phyloP scores from a whole-genome alignment of 768 basidiomycete genomes.

The Pleurotus platypus region DNA sequence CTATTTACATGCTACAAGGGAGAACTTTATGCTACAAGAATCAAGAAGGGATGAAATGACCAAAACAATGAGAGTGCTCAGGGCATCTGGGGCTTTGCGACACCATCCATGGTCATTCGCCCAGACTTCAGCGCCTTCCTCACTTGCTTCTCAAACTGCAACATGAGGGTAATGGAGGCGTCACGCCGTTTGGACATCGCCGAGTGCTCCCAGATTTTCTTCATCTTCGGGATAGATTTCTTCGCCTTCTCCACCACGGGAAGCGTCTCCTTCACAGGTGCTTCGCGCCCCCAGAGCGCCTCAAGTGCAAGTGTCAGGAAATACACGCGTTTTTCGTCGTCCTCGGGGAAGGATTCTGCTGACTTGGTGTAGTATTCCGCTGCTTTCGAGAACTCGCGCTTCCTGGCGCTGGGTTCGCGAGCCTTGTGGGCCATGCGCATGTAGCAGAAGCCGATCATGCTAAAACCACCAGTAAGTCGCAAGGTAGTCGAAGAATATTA shows the following conservation, averaged over 20 bases:
- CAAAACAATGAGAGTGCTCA: not conserved
- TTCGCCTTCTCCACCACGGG: slow-evolving; percentile 18
- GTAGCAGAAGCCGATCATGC: slow-evolving; percentile 28
- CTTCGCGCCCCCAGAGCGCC: slow-evolving; percentile 22
- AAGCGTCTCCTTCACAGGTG: slow-evolving; percentile 21
- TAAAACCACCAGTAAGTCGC: slow-evolving; percentile 3
- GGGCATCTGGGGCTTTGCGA: not conserved
- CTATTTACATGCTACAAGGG: too few relatives aligned
- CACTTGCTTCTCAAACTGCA: not conserved
- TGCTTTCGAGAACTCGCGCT: slow-evolving; percentile 17
- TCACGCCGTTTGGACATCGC: slow-evolving; percentile 9
- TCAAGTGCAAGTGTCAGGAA: slow-evolving; percentile 29
- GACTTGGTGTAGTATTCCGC: slow-evolving; percentile 28
- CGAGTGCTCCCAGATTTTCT: slow-evolving; percentile 19
- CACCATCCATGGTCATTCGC: not conserved
- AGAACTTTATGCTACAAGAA: too few relatives aligned
- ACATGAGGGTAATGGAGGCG: not conserved
- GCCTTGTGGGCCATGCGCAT: slow-evolving; percentile 18
- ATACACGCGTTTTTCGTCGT: slow-evolving; percentile 32
- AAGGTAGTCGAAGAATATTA: not conserved
- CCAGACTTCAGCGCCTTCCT: not conserved
- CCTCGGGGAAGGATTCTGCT: slow-evolving; percentile 26
- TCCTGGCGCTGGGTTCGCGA: slow-evolving; percentile 10
- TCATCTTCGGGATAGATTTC: slow-evolving; percentile 16
- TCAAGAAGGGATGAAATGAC: too few relatives aligned